Base-by-base conservation (phyloP, 1,284 basidiomycete genomes). In the Apiotrichum brassicae region DNA sequence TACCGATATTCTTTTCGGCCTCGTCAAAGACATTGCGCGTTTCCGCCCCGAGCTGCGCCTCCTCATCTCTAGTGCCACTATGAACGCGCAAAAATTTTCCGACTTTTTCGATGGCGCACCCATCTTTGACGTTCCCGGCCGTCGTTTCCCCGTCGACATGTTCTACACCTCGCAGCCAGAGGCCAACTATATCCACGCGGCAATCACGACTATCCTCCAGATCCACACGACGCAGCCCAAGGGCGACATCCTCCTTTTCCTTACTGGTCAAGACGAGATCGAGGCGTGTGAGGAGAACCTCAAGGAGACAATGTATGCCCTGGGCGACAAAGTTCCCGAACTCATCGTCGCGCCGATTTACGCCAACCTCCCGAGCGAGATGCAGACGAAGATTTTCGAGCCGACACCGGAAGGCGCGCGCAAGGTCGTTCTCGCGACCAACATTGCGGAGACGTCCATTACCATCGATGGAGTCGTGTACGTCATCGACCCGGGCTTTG, bases 341-440 rank as follows among this genome's bases (percentile, higher is more conserved):
- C 79, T 98, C 46, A 85, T 98, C 50, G 81, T 98, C 46, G 97
- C 92, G 66, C 95, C 95, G 0, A 97, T 98, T 60, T 98, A 99
- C 67, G 93, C 95, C 55, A 97, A 97, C 68, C 75, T 99, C 28
- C 95, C 95, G 1, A 93, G 87, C 60, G 95, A 99, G 56, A 92
- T 97, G 92, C 95, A 99, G 71, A 87, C 92, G 30, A 97, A 97
- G 76, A 98, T 98, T 57, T 99, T 98, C 71, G 95, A 99, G 72
- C 93, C 94, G 2, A 98, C 95, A 7, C 94, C 95, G 0, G 86
- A 89, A 51, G 92, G 92, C 11, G 89, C 95, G 16, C 79, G 95
- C 48, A 99, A 98, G 74, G 91, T 97, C 43, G 94, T 98, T 16
- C 77, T 99, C 33, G 95, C 95, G 1, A 99, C 95, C 25, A 98